Base-by-base conservation (phyloP, 257 asterid genomes). In the Solanum gracilifrons region DNA sequence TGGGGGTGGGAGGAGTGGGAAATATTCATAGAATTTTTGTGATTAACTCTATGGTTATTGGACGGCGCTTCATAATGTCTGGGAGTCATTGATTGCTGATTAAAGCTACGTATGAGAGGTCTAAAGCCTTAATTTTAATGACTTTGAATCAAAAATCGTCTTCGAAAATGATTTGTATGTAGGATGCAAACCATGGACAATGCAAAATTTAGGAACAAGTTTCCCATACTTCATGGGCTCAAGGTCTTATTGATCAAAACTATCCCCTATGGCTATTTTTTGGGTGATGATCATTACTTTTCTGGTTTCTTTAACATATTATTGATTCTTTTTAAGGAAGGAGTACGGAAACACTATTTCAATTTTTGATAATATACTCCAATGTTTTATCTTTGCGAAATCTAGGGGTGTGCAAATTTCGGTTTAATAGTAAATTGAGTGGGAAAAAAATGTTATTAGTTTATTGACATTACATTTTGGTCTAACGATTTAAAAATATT, bases 21-120 rank as follows among this genome's bases (percentile, higher is more conserved):
- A 7, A 20, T 58, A 20, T 58, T 58, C 66, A 20, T 58, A 58
- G 66, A 58, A 20, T 1, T 20, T 18, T 7, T 58, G 3, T 21
- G 25, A 20, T 48, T 48, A 5, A 48, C 23, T 48, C 1, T 48
- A 15, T 48, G 60, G 60, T 46, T 46, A 46, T 46, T 13, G 20
- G 58, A 13, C 1, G 13, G 7, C 6, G 58, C 20, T 13, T 55
- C 64, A 7, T 55, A 55, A 55, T 18, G 2, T 55, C 8, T 55
- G 1, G 9, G 1, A 20, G n/a, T 0, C 4, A 16, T 55, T 6
- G 2, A 0, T 55, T 18, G 10, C 64, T 55, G 11, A 55, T 18
- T 55, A 55, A 55, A 6, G 0, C 7, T 55, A 55, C 0, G 10
- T 55, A 18, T 3, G 9, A 6, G 4, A 55, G 10, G 10, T 55